Base-by-base conservation (phyloP, 1,284 basidiomycete genomes). In the Mycena citricolor region DNA sequence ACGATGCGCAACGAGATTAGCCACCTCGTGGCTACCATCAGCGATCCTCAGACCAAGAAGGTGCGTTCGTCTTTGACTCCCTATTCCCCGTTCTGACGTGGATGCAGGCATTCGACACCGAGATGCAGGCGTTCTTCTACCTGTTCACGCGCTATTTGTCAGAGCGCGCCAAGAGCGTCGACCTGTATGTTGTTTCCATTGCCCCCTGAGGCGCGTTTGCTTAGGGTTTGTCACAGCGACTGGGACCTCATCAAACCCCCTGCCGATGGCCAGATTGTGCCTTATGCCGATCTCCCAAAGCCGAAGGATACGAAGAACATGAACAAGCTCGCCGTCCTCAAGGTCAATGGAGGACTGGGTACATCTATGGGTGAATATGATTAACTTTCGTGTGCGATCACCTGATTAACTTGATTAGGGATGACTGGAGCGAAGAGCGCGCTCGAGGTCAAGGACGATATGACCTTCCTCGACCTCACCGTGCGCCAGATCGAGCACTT, bases 81-180 rank as follows among this genome's bases (percentile, higher is more conserved):
- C 4, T 34, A 35, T 24, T 47, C 30, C 19, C 28, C 43, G 16
- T 37, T 32, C 44, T 49, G 47, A 58, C 46, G 30, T 43, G 44
- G 32, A 39, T 66, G n/a, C n/a, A 95, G 91, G 87, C 88, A 14
- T 98, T 99, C 70, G 93, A 97, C 67, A 88, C 86, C 33, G 94
- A 99, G 74, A 99, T 99, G 97, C 89, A 95, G 63, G 86, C 89
- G 50, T 99, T 99, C 79, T 99, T 98, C 81, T 87, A 87, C 65
- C 90, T 99, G 62, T 99, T 99, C 77, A 98, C 94, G 64, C 90
- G 97, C 55, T 99, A 95, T 73, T 85, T 99, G 58, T 74, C 87
- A 21, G 94, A 98, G 68, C 90, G 92, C 58, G 95, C 97, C 43
- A 90, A 97, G 76, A 90, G 83, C 61, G 82, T 90, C 62, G 92